Evolutionary conservation across 176 grass and related monocot species (phyloP).

Genomic region (Oryza coarctata): DNA sequence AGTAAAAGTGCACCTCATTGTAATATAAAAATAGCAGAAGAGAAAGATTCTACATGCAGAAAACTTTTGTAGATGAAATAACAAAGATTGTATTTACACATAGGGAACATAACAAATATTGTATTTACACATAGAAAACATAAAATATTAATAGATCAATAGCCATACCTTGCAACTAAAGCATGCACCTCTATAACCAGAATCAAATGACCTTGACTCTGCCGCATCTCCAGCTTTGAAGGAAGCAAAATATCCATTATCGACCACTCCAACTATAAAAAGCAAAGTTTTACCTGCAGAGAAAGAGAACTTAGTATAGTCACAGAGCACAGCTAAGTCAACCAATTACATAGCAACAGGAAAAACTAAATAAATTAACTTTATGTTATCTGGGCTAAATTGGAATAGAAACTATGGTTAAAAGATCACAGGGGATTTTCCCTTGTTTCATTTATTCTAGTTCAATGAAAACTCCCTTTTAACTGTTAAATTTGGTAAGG

Average conservation of each 20-base stretch:
- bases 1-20: neutral
- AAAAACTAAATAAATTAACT: neutral
- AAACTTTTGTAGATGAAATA: conserved; percentile 10
- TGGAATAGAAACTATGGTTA: neutral
- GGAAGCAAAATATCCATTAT: conserved; percentile 45
- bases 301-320: neutral
- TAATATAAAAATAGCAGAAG: neutral
- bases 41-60: neutral
- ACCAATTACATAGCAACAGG: neutral
- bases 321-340: neutral
- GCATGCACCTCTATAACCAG: conserved; percentile 61
- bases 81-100: neutral
- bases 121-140: too few species aligned
- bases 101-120: too few species aligned
- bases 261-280: conserved; percentile 15
- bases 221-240: conserved; percentile 41
- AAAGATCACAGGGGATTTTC: neutral
- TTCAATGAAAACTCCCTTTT: too few species aligned
- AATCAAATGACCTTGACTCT: conserved; percentile 46
- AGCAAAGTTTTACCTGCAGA: neutral
- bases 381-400: neutral
- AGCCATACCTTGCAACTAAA: conserved; percentile 59
- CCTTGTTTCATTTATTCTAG: too few species aligned
- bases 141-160: neutral
- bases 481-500: too few species aligned